A percentile compares a stretch with the other conserved stretches of the same genome.
phyloP scores from a whole-genome alignment of 108 stramenopile genomes.

The Nannochloropsis gaditana region DNA sequence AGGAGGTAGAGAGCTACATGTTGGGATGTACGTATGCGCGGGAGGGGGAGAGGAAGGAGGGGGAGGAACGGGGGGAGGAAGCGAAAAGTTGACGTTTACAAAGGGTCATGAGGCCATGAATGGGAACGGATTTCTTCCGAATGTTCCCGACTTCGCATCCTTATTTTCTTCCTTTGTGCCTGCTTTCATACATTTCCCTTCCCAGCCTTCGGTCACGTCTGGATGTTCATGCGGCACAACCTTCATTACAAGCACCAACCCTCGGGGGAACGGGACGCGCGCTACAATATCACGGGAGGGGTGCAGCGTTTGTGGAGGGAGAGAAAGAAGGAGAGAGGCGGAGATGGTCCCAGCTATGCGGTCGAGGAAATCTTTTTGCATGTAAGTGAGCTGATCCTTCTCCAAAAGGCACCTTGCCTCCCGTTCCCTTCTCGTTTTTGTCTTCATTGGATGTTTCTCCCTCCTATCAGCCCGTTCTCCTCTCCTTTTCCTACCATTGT shows the following conservation, averaged over 20 bases:
- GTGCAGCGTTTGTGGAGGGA: not conserved
- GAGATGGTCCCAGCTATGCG: not conserved
- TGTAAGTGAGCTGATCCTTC: not conserved
- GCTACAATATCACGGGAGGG: not conserved
- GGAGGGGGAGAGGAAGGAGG: not conserved
- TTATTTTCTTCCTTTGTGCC: not conserved
- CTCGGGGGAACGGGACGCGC: not conserved
- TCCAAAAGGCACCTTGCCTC: not conserved
- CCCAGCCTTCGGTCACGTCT: not conserved
- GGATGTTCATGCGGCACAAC: constrained; percentile 9
- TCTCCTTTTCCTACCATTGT: not conserved
- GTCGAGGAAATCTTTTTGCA: not conserved
- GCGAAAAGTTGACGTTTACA: not conserved
- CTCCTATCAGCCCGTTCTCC: not conserved
- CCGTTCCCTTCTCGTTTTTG: not conserved
- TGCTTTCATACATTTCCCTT: not conserved
- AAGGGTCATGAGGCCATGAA: no score
- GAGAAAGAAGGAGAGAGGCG: not conserved
- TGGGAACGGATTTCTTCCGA: no score
- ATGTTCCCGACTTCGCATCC: no score
- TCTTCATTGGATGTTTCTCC: not conserved
- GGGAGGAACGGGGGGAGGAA: not conserved
- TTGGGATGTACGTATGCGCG: not conserved
- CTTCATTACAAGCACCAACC: not conserved
- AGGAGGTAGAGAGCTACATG: not conserved